A percentile compares a stretch with the other conserved stretches of the same genome.
Evolutionary conservation across 2,329 filamentous ascomycete species (phyloP).

Genomic region (Beauveria brongniartii): DNA sequence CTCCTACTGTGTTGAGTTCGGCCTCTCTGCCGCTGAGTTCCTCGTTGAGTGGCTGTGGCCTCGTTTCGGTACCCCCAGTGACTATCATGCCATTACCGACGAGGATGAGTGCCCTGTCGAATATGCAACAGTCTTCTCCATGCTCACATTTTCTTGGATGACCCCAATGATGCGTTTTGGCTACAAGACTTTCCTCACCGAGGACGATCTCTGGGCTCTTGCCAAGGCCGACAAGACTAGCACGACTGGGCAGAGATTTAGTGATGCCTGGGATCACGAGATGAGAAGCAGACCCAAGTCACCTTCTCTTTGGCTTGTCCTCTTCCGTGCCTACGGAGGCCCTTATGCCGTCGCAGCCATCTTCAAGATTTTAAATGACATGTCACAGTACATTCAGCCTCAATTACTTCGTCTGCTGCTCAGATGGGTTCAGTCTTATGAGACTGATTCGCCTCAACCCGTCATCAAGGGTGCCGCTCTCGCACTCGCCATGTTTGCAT

Average conservation of each 20-base stretch:
- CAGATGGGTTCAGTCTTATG: conserved; percentile 73
- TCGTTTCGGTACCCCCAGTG: conserved; percentile 53
- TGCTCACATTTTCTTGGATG: conserved; percentile 97
- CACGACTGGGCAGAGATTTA: conserved; percentile 61
- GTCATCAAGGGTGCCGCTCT: conserved; percentile 79
- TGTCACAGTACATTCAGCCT: conserved; percentile 81
- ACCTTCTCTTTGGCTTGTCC: conserved; percentile 71
- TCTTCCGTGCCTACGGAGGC: conserved; percentile 76
- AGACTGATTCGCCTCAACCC: conserved; percentile 58
- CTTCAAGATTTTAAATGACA: conserved; percentile 85
- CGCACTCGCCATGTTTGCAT: conserved; percentile 82
- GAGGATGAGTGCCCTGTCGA: conserved; percentile 66
- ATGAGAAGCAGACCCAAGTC: conserved; percentile 53
- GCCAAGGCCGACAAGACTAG: conserved; percentile 72
- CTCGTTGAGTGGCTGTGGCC: conserved; percentile 78
- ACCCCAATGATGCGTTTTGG: conserved; percentile 94
- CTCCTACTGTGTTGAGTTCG: conserved; percentile 64
- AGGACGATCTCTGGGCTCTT: conserved; percentile 93
- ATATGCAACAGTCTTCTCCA: conserved; percentile 89
- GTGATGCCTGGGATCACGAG: conserved; percentile 69
- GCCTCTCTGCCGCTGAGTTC: conserved; percentile 63
- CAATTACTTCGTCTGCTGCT: conserved; percentile 83
- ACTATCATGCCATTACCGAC: conserved; percentile 49
- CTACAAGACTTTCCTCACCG: conserved; percentile 84
- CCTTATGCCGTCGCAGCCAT: conserved; percentile 75